phyloP scores from a whole-genome alignment of 331 rosid species.

The Erythrophleum ivorense region DNA sequence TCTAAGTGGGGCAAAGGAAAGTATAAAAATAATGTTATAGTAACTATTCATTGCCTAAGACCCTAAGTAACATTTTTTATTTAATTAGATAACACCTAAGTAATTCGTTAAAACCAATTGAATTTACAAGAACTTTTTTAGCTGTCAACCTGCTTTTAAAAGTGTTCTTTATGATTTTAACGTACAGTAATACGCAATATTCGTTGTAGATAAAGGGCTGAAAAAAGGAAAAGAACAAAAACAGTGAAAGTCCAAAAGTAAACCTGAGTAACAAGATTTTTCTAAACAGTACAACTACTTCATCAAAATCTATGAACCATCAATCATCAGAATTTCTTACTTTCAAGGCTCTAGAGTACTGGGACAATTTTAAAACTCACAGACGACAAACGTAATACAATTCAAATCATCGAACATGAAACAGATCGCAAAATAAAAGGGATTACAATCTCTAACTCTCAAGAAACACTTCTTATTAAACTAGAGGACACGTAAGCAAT shows the following conservation, averaged over 20 bases:
- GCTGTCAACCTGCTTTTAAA: not conserved
- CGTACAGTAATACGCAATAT: not conserved
- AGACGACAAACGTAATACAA: too few species aligned
- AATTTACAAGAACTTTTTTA: not conserved
- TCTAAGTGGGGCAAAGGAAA: not conserved
- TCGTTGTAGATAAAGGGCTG: not conserved
- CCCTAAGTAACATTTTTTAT: too few species aligned
- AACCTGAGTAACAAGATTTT: not conserved
- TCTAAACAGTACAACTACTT: too few species aligned
- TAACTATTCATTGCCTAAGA: not conserved
- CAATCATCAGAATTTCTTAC: too few species aligned
- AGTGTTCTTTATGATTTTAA: not conserved
- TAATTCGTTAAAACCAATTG: too few species aligned
- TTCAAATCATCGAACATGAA: too few species aligned
- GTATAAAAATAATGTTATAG: not conserved
- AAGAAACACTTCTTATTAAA: not conserved
- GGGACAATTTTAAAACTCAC: too few species aligned
- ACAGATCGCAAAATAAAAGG: too few species aligned
- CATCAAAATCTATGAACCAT: too few species aligned
- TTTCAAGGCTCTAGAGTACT: too few species aligned
- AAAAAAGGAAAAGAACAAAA: not conserved
- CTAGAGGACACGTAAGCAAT: not conserved
- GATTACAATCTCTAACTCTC: too few species aligned
- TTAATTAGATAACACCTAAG: too few species aligned
- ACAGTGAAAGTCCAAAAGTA: not conserved